Conservation (phyloP, 345 rosid species). For the Eucalyptus sp. region DNA sequence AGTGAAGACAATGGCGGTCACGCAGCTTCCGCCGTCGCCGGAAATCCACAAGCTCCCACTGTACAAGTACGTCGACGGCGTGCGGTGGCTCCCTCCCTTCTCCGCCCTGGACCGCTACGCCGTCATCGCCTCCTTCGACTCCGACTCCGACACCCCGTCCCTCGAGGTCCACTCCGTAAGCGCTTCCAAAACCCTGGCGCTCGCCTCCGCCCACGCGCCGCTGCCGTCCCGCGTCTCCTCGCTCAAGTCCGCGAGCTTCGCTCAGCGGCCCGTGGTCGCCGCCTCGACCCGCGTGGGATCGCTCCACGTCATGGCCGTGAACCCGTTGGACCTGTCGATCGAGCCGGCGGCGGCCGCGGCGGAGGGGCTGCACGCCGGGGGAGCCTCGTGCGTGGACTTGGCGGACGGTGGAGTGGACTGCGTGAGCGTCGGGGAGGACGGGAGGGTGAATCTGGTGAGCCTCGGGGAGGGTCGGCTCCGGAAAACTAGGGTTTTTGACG, state of each 20-base stretch:
- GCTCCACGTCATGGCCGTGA: constrained; percentile 28
- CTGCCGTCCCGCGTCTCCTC: constrained; percentile 48
- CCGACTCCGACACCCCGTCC: constrained; percentile 35
- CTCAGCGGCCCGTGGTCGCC: neutral
- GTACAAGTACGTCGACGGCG: constrained; percentile 46
- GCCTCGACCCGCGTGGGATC: constrained; percentile 18
- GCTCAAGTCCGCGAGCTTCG: constrained; percentile 22
- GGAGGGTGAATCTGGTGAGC: constrained; percentile 27
- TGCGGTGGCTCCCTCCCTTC: constrained; percentile 81
- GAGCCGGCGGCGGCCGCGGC: constrained; percentile 12
- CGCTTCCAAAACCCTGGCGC: constrained; percentile 6
- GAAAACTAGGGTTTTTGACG: constrained; percentile 46
- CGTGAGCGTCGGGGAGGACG: constrained; percentile 49
- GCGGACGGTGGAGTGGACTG: constrained; percentile 48
- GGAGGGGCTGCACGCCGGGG: constrained; percentile 37
- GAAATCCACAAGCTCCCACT: constrained; percentile 46
- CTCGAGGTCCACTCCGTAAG: constrained; percentile 43
- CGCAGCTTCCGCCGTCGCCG: constrained; percentile 16
- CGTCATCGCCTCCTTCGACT: constrained; percentile 40
- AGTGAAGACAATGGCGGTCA: constrained; percentile 28
- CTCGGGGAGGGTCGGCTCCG: constrained; percentile 41
- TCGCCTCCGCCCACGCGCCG: constrained; percentile 45
- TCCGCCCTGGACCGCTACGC: constrained; percentile 53
- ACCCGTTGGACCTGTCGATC: constrained; percentile 10
- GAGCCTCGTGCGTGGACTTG: constrained; percentile 54